Conservation (phyloP, 2,329 filamentous ascomycete genomes). For the Zymoseptoria brevis region DNA sequence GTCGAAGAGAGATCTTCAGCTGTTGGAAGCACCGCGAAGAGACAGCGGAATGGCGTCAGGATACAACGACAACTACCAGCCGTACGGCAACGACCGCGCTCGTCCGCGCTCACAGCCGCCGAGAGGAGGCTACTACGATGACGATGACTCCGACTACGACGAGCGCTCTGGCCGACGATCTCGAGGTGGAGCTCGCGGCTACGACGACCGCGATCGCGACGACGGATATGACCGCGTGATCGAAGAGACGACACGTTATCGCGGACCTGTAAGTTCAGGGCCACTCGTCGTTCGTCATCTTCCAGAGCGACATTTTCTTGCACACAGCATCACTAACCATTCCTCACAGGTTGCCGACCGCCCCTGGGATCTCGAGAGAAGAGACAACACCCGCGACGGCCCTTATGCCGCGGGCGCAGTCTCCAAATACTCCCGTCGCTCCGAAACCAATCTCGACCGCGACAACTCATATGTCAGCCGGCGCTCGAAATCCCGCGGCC, state of each 20-base stretch:
- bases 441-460: constrained; percentile 20
- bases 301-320: background rate
- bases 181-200: constrained; percentile 17
- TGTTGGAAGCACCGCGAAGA: constrained; percentile 6
- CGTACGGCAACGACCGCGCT: background rate
- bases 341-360: constrained; percentile 18
- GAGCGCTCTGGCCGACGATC: constrained; percentile 22
- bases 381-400: constrained; percentile 10
- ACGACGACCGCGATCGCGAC: constrained; percentile 19
- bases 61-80: constrained; percentile 22
- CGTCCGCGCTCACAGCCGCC: constrained; percentile 24
- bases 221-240: constrained; percentile 18
- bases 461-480: constrained; percentile 13
- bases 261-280: constrained; percentile 27
- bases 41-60: constrained; percentile 20
- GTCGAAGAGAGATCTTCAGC: constrained; percentile 8
- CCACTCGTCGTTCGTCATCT: constrained; percentile 22
- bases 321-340: constrained; percentile 11
- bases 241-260: constrained; percentile 26
- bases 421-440: constrained; percentile 22
- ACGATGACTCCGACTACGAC: constrained; percentile 27
- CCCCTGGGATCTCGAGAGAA: constrained; percentile 12
- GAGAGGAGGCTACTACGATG: constrained; percentile 21
- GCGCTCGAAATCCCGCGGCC: constrained; percentile 7
- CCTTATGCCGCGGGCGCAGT: constrained; percentile 21